These are phyloP conservation scores for Chenopodium quinoa DNA, from an alignment of 148 eudicot species.

Conservation along the genomic window DNA sequence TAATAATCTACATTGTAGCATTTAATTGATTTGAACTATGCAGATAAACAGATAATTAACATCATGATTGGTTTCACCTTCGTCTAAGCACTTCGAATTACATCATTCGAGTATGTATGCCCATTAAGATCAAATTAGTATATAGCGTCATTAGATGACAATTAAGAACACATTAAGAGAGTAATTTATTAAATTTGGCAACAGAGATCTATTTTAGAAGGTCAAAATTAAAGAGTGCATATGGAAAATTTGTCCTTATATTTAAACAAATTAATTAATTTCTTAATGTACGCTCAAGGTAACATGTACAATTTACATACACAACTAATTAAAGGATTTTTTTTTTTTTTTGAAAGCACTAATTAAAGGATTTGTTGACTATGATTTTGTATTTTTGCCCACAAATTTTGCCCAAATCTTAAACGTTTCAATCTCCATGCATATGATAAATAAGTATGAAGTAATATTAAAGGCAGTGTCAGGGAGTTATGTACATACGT, in stretches of 20 bases:
- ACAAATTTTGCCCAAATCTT: neutral
- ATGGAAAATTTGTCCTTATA: neutral
- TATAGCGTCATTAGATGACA: neutral
- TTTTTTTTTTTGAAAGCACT: neutral
- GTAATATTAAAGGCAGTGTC: slow-evolving; percentile 19
- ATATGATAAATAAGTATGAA: slow-evolving; percentile 10
- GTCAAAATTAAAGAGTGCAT: neutral
- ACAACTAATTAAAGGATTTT: neutral
- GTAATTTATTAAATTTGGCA: neutral
- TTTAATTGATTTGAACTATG: no score
- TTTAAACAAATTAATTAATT: neutral
- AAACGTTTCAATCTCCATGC: neutral
- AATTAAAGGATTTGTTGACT: slow-evolving; percentile 6
- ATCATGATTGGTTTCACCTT: no score
- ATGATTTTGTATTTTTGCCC: slow-evolving; percentile 13
- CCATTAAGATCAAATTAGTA: no score
- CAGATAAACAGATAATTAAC: no score
- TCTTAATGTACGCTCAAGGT: neutral
- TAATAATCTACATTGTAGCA: no score
- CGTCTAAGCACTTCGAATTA: no score
- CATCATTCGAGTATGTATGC: no score
- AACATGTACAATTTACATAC: neutral
- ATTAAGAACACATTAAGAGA: neutral
- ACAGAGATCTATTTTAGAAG: neutral
- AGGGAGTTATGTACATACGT: neutral